Conservation (phyloP, 805 yeast genomes). For the Scheffersomyces ergatensis region DNA sequence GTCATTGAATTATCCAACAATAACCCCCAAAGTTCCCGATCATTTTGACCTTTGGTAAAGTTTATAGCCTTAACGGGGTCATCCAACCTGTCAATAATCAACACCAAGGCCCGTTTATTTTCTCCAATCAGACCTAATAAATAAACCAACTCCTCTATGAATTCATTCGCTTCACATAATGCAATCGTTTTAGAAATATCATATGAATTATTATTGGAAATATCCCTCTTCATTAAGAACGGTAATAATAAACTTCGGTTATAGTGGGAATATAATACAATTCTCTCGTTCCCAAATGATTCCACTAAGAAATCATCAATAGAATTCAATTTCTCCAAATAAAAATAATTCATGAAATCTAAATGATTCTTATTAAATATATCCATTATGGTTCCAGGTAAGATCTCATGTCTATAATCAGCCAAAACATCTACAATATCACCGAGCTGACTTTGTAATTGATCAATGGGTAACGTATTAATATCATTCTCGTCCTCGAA, state of each 20-base stretch:
- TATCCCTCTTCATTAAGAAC: slow-evolving; percentile 51
- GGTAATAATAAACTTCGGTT: slow-evolving; percentile 54
- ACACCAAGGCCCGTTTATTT: slow-evolving; percentile 65
- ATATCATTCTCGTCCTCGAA: slow-evolving; percentile 32
- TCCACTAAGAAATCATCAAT: slow-evolving; percentile 55
- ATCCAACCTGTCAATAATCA: slow-evolving; percentile 73
- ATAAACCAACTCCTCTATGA: slow-evolving; percentile 73
- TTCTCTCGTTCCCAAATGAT: slow-evolving; percentile 65
- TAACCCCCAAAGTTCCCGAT: slow-evolving; percentile 77
- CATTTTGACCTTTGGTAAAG: slow-evolving; percentile 68
- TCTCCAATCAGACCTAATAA: slow-evolving; percentile 82
- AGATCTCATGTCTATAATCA: slow-evolving; percentile 62
- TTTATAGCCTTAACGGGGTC: slow-evolving; percentile 80
- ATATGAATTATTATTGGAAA: slow-evolving; percentile 38
- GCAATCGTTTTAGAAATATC: slow-evolving; percentile 69
- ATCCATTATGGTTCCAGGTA: slow-evolving; percentile 50
- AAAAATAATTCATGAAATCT: slow-evolving; percentile 57
- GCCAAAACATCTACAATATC: slow-evolving; percentile 56
- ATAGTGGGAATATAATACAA: slow-evolving; percentile 62
- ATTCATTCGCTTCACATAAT: slow-evolving; percentile 53
- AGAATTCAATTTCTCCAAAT: slow-evolving; percentile 56
- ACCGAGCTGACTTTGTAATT: slow-evolving; percentile 35
- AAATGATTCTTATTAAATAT: slow-evolving; percentile 42
- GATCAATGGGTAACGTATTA: slow-evolving; percentile 36
- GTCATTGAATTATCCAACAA: slow-evolving; percentile 67